Conservation (phyloP, 176 grass and related monocot genomes). For the Saccharum spontaneum region DNA sequence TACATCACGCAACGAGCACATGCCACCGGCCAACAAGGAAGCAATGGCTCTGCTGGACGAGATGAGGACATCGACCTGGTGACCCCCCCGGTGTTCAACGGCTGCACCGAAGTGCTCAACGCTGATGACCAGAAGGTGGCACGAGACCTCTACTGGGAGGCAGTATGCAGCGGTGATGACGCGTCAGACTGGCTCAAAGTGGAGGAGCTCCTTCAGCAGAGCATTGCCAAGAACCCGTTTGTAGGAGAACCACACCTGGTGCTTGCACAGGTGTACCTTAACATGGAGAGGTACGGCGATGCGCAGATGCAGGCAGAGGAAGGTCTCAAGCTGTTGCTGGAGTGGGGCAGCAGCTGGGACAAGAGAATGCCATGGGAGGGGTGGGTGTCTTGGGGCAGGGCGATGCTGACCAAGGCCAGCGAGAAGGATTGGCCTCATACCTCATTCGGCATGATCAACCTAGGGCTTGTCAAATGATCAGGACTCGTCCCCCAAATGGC, state of each 20-base stretch:
- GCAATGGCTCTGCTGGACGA: neutral
- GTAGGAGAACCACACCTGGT: constrained; percentile 25
- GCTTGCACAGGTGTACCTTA: constrained; percentile 40
- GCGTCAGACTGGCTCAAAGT: constrained; percentile 1
- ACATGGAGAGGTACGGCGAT: constrained; percentile 59
- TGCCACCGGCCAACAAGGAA: neutral
- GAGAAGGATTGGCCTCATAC: constrained; percentile 67
- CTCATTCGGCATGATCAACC: constrained; percentile 8
- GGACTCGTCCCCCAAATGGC: neutral
- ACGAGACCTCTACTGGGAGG: constrained; percentile 65
- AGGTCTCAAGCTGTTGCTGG: constrained; percentile 62
- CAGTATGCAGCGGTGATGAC: neutral
- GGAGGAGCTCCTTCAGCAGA: constrained; percentile 26
- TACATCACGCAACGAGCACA: constrained; percentile 26
- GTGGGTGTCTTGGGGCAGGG: constrained; percentile 81
- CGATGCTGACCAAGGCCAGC: constrained; percentile 60
- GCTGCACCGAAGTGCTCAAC: constrained; percentile 54
- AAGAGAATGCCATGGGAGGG: constrained; percentile 88
- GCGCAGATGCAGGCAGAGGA: constrained; percentile 51
- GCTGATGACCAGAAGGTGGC: constrained; percentile 51
- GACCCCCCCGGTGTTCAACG: constrained; percentile 60
- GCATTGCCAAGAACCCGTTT: constrained; percentile 25
- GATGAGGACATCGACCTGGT: constrained; percentile 64
- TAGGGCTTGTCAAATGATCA: constrained; percentile 19
- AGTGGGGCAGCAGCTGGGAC: constrained; percentile 92